phyloP scores from a whole-genome alignment of 257 asterid genomes.

The Orobanche coerulescens region DNA sequence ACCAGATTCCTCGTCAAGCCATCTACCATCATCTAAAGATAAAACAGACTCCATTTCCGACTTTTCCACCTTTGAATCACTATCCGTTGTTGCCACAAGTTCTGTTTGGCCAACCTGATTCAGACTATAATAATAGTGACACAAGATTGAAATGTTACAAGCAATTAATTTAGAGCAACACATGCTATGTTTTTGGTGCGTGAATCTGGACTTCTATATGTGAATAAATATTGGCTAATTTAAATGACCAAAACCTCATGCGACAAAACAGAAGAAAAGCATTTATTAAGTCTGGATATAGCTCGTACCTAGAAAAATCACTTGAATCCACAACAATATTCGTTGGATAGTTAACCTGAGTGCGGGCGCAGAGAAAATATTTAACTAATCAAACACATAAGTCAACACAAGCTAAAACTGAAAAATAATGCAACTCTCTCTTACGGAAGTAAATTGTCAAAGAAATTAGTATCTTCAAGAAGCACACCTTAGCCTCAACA shows the following conservation, averaged over 20 bases:
- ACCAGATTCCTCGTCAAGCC: constrained; percentile 55
- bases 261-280: background rate
- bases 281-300: constrained; percentile 17
- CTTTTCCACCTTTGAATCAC: constrained; percentile 31
- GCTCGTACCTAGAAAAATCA: constrained; percentile 60
- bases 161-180: constrained; percentile 14
- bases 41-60: constrained; percentile 73
- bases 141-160: constrained; percentile 27
- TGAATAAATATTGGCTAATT: background rate
- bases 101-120: constrained; percentile 50
- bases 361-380: constrained; percentile 19
- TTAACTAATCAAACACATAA: constrained; percentile 11
- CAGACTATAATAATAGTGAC: constrained; percentile 49
- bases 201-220: constrained; percentile 7
- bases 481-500: constrained; percentile 62
- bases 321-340: constrained; percentile 39
- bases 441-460: background rate
- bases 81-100: constrained; percentile 27
- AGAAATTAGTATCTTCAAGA: constrained; percentile 7
- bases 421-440: background rate
- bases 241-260: background rate
- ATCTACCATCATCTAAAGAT: constrained; percentile 81
- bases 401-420: background rate
- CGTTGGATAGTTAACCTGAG: constrained; percentile 84
- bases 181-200: background rate